Conservation (phyloP, 495 filamentous ascomycete genomes). For the Neurospora hispaniola region DNA sequence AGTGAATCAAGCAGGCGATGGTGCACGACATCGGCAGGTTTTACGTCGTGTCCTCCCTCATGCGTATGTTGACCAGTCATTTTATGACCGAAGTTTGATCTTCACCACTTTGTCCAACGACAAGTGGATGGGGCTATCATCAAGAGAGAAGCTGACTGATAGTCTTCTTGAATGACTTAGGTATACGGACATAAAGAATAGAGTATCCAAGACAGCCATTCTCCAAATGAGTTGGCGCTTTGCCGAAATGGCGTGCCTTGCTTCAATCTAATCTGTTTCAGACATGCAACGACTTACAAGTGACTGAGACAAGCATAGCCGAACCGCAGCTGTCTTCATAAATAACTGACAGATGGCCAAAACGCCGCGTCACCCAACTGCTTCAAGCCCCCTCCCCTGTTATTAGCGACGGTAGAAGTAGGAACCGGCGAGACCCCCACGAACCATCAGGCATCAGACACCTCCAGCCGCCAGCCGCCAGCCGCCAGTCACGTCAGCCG, state of each 20-base stretch:
- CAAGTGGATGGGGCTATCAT: neutral
- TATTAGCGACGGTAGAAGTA: neutral
- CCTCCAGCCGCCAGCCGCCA: neutral
- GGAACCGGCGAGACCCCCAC: neutral
- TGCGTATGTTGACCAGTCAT: neutral
- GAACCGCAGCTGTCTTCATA: neutral
- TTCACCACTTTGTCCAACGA: neutral
- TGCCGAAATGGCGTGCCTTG: neutral
- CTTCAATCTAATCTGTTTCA: neutral
- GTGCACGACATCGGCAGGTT: neutral
- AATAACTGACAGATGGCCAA: neutral
- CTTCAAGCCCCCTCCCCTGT: neutral
- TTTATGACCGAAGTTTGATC: neutral
- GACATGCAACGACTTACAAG: neutral
- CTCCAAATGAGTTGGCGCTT: neutral
- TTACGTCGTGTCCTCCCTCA: neutral
- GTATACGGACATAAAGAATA: neutral
- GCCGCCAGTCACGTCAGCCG: neutral
- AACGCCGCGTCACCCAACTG: neutral
- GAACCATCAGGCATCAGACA: neutral
- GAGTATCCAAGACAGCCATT: neutral
- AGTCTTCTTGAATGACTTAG: neutral
- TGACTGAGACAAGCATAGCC: neutral
- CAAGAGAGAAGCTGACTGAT: neutral
- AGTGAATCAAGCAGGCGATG: neutral